These are phyloP conservation scores for Adenanthera pavonina DNA, from an alignment of 306 rosid species.

Conservation along the genomic window DNA sequence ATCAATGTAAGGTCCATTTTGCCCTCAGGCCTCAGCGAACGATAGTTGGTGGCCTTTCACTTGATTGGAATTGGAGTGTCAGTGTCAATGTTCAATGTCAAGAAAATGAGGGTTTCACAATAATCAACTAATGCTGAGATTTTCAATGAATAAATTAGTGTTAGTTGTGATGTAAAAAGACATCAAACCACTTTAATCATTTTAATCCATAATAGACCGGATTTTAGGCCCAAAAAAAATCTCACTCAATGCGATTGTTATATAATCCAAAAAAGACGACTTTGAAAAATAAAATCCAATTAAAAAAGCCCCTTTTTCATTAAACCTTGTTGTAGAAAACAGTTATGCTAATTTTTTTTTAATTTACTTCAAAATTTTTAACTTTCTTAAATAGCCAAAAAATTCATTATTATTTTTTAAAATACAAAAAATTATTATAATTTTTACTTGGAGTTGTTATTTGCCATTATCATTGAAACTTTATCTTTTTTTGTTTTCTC, in stretches of 20 bases:
- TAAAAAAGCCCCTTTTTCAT: not conserved
- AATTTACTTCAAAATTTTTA: not conserved
- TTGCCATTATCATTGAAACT: not conserved
- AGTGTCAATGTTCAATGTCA: not conserved
- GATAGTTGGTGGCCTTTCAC: not conserved
- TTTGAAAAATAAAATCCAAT: not conserved
- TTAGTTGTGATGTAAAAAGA: not conserved
- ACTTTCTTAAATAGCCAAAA: not conserved
- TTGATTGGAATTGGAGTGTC: slow-evolving; percentile 8
- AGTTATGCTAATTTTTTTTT: no score
- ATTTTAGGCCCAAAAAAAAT: not conserved
- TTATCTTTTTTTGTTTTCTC: no score
- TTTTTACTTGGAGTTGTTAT: no score
- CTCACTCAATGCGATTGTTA: not conserved
- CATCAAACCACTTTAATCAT: not conserved
- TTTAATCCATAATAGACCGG: not conserved
- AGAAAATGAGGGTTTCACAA: not conserved
- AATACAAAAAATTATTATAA: no score
- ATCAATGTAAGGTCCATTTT: no score
- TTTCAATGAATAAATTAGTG: not conserved
- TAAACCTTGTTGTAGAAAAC: no score
- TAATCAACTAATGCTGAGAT: not conserved
- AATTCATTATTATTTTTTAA: no score
- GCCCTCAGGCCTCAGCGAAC: not conserved
- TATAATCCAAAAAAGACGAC: not conserved